phyloP scores from a whole-genome alignment of 2,329 filamentous ascomycete species.

The Cladosporium sp. region DNA sequence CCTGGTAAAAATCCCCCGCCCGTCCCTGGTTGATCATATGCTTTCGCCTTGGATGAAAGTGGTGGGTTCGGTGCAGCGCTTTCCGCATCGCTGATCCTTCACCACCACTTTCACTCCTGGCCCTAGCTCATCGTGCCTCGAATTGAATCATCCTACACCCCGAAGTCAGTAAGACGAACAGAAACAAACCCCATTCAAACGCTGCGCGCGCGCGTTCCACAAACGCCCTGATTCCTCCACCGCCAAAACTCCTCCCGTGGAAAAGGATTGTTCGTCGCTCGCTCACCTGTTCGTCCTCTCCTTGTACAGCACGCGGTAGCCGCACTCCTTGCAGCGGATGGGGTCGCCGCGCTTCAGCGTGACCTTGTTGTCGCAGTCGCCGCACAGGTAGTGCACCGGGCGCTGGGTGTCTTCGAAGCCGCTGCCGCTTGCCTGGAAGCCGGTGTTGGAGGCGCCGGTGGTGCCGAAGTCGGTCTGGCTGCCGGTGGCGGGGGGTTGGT shows the following conservation, averaged over 20 bases:
- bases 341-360: conserved; percentile 74
- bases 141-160: conserved; percentile 89
- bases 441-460: conserved; percentile 29
- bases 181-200: neutral
- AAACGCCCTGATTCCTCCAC: neutral
- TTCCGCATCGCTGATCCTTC: neutral
- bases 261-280: neutral
- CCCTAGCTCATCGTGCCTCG: conserved; percentile 69
- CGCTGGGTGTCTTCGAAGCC: conserved; percentile 56
- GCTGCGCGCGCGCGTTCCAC: neutral
- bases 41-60: neutral
- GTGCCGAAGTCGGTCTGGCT: conserved; percentile 33
- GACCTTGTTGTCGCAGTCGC: conserved; percentile 80
- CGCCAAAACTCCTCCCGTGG: neutral
- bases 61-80: neutral
- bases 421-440: conserved; percentile 57
- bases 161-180: neutral
- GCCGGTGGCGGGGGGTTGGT: conserved; percentile 66
- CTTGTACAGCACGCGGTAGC: conserved; percentile 95
- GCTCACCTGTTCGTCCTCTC: conserved; percentile 92
- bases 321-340: conserved; percentile 88
- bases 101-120: neutral
- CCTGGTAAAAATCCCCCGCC: neutral
- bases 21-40: neutral
- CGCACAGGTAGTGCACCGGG: conserved; percentile 61